phyloP scores from a whole-genome alignment of 768 basidiomycete genomes.

The Panaeolus cyanescens region DNA sequence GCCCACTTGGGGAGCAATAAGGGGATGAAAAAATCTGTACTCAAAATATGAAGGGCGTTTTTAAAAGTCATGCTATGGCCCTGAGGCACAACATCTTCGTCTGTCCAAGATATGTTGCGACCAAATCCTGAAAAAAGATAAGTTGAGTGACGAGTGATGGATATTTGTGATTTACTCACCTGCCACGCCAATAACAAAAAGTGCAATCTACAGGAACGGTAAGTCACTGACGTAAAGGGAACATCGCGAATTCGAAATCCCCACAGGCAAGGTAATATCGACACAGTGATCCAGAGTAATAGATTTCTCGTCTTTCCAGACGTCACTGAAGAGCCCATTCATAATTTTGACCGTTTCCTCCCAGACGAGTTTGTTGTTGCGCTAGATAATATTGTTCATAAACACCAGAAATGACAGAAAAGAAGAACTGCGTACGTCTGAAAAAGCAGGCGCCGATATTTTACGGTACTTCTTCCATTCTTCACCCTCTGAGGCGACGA shows the following conservation, averaged over 20 bases:
- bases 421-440: constrained; percentile 44
- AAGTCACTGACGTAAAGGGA: constrained; percentile 9
- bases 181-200: constrained; percentile 57
- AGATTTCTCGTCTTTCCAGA: constrained; percentile 45
- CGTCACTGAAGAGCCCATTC: constrained; percentile 43
- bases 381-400: constrained; percentile 24
- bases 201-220: constrained; percentile 42
- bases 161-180: constrained; percentile 30
- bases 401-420: background rate
- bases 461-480: constrained; percentile 69
- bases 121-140: constrained; percentile 45
- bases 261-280: constrained; percentile 56
- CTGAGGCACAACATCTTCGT: constrained; percentile 34
- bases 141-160: background rate
- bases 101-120: constrained; percentile 48
- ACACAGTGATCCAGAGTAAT: constrained; percentile 47
- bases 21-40: constrained; percentile 37
- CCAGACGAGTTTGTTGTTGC: constrained; percentile 51
- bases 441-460: constrained; percentile 65
- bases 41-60: constrained; percentile 45
- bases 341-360: constrained; percentile 45
- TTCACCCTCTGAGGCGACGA: constrained; percentile 64
- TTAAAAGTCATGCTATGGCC: constrained; percentile 53
- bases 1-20: constrained; percentile 41
- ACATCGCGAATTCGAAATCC: constrained; percentile 8